These are phyloP conservation scores for Cordyceps fumosorosea DNA, from an alignment of 2,329 filamentous ascomycete species.

Conservation along the genomic window DNA sequence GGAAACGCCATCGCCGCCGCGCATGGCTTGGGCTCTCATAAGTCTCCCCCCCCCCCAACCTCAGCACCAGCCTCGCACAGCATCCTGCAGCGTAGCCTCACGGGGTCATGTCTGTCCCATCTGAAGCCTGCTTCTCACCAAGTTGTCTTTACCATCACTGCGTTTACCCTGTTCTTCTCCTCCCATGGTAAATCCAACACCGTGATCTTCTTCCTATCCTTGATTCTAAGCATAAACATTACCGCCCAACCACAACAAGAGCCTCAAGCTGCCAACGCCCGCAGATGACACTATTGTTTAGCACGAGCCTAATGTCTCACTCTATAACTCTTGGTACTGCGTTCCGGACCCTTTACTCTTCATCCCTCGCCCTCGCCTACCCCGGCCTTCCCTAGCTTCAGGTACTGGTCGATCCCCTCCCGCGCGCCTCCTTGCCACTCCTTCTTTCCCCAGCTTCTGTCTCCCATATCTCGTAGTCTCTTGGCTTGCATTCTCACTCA, in stretches of 20 bases:
- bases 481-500: neutral
- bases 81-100: neutral
- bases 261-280: neutral
- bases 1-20: neutral
- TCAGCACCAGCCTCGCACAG: neutral
- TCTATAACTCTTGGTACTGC: neutral
- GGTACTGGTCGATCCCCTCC: constrained; percentile 3
- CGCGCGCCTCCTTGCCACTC: neutral
- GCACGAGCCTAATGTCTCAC: constrained; percentile 2
- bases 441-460: neutral
- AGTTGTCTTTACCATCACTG: neutral
- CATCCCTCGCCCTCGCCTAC: neutral
- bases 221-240: neutral
- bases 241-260: neutral
- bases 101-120: neutral
- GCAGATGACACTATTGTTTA: neutral
- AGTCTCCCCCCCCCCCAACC: neutral
- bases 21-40: neutral
- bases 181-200: neutral
- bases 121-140: neutral
- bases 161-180: neutral
- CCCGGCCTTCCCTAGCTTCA: neutral
- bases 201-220: neutral
- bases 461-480: neutral
- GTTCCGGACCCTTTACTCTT: neutral